Conservation (phyloP, 805 yeast species). For the Saccharomyces eubayanus region DNA sequence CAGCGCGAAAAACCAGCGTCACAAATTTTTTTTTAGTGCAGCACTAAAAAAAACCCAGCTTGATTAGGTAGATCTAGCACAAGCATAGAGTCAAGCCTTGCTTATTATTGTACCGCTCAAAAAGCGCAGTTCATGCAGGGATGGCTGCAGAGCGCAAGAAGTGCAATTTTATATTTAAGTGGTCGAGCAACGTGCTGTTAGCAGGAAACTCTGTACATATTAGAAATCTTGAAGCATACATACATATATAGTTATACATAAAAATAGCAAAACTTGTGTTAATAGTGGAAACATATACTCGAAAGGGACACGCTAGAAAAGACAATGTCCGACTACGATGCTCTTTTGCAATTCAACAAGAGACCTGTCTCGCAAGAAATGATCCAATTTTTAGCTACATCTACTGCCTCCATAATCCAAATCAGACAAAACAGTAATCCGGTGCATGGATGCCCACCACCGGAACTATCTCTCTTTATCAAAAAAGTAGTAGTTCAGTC, state of each 20-base stretch:
- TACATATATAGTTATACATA: neutral
- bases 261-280: neutral
- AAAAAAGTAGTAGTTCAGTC: slow-evolving; percentile 65
- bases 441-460: slow-evolving; percentile 22
- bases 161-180: neutral
- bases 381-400: slow-evolving; percentile 21
- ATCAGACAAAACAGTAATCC: slow-evolving; percentile 14
- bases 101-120: neutral
- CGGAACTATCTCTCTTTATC: slow-evolving; percentile 57
- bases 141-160: neutral
- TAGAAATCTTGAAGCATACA: neutral
- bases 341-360: slow-evolving; percentile 22
- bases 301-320: neutral
- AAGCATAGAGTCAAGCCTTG: neutral
- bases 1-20: neutral
- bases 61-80: neutral
- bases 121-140: neutral
- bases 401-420: slow-evolving; percentile 25
- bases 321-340: slow-evolving; percentile 23
- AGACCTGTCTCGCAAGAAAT: slow-evolving; percentile 24
- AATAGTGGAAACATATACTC: neutral
- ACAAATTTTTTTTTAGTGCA: neutral
- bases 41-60: neutral
- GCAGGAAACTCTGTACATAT: neutral
- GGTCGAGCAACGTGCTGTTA: neutral